Conservation (phyloP, 768 basidiomycete species). For the Leucogyrophana mollusca region DNA sequence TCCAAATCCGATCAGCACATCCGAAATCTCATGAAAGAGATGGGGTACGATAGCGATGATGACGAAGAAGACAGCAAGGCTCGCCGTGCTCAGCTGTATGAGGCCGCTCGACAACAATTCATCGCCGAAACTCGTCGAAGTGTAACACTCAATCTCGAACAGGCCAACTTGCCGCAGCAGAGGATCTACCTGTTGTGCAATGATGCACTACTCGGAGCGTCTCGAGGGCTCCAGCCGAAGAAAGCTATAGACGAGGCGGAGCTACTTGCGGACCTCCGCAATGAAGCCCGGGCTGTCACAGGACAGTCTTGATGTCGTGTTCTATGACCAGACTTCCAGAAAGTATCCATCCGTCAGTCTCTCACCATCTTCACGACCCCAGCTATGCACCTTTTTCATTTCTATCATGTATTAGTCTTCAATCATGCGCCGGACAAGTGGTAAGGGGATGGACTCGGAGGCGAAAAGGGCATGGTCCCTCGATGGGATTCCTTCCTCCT, state of each 20-base stretch:
- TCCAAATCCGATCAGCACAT: slow-evolving; percentile 22
- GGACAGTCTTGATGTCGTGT: too few species aligned
- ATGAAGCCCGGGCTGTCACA: too few species aligned
- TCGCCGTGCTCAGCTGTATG: slow-evolving; percentile 5
- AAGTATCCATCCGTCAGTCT: too few species aligned
- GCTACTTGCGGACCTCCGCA: slow-evolving; percentile 20
- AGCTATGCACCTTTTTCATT: too few species aligned
- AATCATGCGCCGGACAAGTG: too few species aligned
- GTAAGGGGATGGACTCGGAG: too few species aligned
- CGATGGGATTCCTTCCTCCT: too few species aligned
- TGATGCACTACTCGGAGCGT: slow-evolving; percentile 5
- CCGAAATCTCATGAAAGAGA: slow-evolving; percentile 11
- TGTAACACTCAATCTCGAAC: slow-evolving; percentile 12
- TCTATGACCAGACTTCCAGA: too few species aligned
- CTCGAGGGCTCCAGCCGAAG: too few species aligned
- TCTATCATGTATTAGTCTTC: too few species aligned
- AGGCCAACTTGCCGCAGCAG: slow-evolving; percentile 15
- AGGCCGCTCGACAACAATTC: slow-evolving; percentile 16
- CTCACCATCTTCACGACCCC: too few species aligned
- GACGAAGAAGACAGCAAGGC: slow-evolving; percentile 1
- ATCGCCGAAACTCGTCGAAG: slow-evolving; percentile 15
- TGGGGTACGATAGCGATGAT: slow-evolving; percentile 7
- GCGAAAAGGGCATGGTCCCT: too few species aligned
- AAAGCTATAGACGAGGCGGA: slow-evolving; percentile 26
- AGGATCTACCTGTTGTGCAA: slow-evolving; percentile 21